phyloP scores from a whole-genome alignment of 306 rosid species.

The Acmispon strigosus region DNA sequence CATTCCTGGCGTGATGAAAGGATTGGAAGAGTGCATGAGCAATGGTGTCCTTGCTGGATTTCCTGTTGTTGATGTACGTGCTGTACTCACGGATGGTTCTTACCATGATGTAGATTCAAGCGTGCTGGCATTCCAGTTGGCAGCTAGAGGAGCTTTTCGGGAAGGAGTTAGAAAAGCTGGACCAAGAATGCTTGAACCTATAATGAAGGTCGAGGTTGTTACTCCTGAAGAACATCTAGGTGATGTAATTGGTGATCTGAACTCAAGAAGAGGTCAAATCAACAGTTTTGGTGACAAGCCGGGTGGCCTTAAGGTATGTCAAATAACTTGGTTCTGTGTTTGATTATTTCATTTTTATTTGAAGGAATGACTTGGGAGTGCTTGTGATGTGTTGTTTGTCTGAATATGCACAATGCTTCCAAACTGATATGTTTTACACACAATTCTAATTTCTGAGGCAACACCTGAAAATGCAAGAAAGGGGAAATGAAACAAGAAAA shows the following conservation, averaged over 20 bases:
- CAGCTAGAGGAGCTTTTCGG: constrained; percentile 93
- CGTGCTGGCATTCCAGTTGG: constrained; percentile 92
- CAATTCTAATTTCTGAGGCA: neutral
- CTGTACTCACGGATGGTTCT: constrained; percentile 73
- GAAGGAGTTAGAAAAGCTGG: constrained; percentile 80
- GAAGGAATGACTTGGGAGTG: neutral
- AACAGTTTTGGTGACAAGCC: constrained; percentile 93
- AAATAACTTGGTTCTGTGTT: neutral
- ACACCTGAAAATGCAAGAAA: neutral
- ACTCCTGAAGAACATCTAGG: constrained; percentile 97
- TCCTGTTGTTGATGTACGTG: constrained; percentile 90
- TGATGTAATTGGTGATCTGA: constrained; percentile 95
- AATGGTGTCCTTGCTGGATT: constrained; percentile 94
- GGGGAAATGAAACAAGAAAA: neutral
- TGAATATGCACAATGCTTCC: neutral
- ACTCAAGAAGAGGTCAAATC: constrained; percentile 98
- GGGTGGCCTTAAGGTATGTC: constrained; percentile 88
- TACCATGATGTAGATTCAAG: constrained; percentile 98
- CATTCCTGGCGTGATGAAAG: constrained; percentile 96
- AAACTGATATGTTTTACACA: neutral
- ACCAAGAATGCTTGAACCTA: constrained; percentile 92
- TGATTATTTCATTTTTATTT: neutral
- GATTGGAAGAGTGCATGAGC: constrained; percentile 94
- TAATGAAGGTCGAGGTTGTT: constrained; percentile 94
- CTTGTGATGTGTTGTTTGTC: neutral